Conservation (phyloP, 768 basidiomycete species). For the Lentinula raphanica region DNA sequence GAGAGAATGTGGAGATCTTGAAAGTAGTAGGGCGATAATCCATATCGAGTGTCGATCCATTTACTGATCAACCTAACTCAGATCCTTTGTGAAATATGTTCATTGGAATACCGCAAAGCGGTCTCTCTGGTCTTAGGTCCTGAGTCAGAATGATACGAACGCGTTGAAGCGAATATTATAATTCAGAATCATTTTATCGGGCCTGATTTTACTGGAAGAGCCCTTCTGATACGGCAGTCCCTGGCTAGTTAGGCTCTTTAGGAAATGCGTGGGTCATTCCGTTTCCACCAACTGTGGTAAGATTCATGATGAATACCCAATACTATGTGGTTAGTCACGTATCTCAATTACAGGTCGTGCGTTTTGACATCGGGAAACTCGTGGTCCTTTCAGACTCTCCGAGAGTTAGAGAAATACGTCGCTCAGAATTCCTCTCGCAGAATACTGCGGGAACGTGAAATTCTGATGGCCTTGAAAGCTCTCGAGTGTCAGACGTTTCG, state of each 20-base stretch:
- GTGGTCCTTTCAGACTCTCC: constrained; percentile 40
- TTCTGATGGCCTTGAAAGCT: constrained; percentile 59
- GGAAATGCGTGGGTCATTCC: constrained; percentile 80
- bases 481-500: constrained; percentile 56
- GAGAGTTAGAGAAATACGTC: constrained; percentile 55
- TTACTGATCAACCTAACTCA: constrained; percentile 20
- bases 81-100: constrained; percentile 73
- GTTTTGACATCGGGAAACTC: constrained; percentile 57
- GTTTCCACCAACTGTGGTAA: constrained; percentile 67
- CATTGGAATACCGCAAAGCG: constrained; percentile 47
- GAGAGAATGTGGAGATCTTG: constrained; percentile 73
- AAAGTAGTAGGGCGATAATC: constrained; percentile 52
- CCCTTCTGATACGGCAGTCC: constrained; percentile 20
- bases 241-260: constrained; percentile 48
- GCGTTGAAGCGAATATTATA: constrained; percentile 40
- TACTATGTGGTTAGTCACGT: neutral
- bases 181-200: constrained; percentile 59
- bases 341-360: constrained; percentile 40
- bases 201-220: constrained; percentile 68
- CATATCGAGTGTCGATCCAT: neutral
- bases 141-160: constrained; percentile 39
- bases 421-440: constrained; percentile 51
- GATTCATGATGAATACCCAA: constrained; percentile 11
- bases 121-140: constrained; percentile 41
- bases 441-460: constrained; percentile 44